Base-by-base conservation (phyloP, 1,139 yeast species). In the Pneumocystis canis region DNA sequence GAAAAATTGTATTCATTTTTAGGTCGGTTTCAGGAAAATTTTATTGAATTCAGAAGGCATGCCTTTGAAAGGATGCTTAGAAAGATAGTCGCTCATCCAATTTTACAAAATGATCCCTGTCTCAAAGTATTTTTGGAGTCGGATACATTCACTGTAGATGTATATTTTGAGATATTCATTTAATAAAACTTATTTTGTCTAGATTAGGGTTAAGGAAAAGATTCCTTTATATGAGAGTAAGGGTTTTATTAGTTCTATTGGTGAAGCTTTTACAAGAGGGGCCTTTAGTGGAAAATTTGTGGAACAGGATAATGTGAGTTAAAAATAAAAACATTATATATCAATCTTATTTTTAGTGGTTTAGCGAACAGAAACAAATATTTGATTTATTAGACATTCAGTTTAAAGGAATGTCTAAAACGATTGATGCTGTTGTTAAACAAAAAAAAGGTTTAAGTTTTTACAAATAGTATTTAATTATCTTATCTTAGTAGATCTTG, bases 61-160 rank as follows among this genome's bases (percentile, higher is more conserved):
- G 89, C 94, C n/a, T 78, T 92, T 72, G 97, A 90, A 71, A 83
- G 81, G 68, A 94, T 92, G 99, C 78, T 92, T 65, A 76, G 73
- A 64, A 86, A 86, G 70, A 85, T 88, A 39, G 77, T 86, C 11
- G 74, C 74, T 59, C 83, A 81, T 65, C 78, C 83, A 0, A 71
- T 72, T 1, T 76, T 92, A 62, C 84, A 84, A 67, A 78, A 77
- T 56, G 97, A 92, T 73, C 77, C 80, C 0, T 97, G 89, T 71
- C 86, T 89, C 67, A 75, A 83, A 41, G 78, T 88, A 76, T 94
- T 92, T 71, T 76, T 94, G 68, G 85, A 87, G 62, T 83, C 89
- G 66, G 84, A 82, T 40, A 81, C 87, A 67, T 89, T 92, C 71
- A 69, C 78, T 16, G 78, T 77, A 65, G 90, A 86, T 63, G 69